Evolutionary conservation across 495 filamentous ascomycete genomes (phyloP), one percentile per base, ranked within the genome.

Genomic region (Trypethelium eluteriae): DNA sequence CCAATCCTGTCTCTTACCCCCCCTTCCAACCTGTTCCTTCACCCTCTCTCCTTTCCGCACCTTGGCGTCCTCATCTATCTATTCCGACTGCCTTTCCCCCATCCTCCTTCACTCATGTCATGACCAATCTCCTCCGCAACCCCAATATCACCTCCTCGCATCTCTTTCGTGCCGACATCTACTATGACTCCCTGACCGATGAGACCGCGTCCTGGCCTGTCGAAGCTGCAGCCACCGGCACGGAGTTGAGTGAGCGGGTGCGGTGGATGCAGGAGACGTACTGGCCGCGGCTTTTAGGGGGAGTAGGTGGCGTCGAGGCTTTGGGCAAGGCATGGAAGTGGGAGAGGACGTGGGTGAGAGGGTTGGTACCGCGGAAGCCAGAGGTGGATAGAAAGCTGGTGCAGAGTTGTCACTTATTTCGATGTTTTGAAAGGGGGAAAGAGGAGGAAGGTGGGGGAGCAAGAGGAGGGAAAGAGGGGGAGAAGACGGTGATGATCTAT

Each of bases 111-210:
- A 72, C 79, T 41, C 74, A 81, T 39, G 83, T 89, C 59, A 86
- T 90, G 81, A 73, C 84, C 63, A 91, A 90, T 67, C 82, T 95
- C 53, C 82, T 95, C 70, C 80, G 80, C 59, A 96, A 96, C 74
- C 92, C 93, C 7, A 95, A 96, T 68, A 83, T 93, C 79, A 93
- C 89, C 68, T 90, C 89, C 2, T 87, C 81, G 16, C 87, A 88
- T 80, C 82, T 96, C 2, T 92, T 95, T 73, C 85, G 93, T 32
- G 92, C 93, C 11, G 92, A 97, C 76, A 90, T 96, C 57, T 80
- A 91, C 36, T 84, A 81, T 65, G 81, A 88, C 69, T 85, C 80
- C 69, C 68, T 71, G 62, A 69, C 74, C 9, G 73, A 74, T 69
- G 53, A 0, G 3, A 35, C 53, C 18, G 53, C 53, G 0, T 62